Evolutionary conservation across 140 eudicot genomes (phyloP).

Genomic region (Ambrosia hybrid): DNA sequence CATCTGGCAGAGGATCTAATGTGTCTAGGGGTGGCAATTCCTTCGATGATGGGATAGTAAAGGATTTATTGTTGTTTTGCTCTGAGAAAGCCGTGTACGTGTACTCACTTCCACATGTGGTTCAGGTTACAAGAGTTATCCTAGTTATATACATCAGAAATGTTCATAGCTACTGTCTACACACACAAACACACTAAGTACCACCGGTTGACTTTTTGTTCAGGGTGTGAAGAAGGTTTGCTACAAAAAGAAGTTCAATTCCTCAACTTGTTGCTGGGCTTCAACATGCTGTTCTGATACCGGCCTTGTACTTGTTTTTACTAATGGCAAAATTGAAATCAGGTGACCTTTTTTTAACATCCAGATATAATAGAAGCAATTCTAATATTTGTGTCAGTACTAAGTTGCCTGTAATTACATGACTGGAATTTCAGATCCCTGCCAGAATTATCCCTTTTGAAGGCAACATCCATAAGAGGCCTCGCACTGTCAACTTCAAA

Average conservation of each 20-base stretch:
- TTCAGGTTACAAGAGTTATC: conserved; percentile 50
- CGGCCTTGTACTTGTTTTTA: conserved; percentile 71
- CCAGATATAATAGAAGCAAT: not conserved
- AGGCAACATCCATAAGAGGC: conserved; percentile 80
- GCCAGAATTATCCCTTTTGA: conserved; percentile 83
- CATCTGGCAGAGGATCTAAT: conserved; percentile 47
- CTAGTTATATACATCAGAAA: not conserved
- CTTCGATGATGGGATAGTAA: not conserved
- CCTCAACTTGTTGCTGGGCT: conserved; percentile 87
- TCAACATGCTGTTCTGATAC: conserved; percentile 61
- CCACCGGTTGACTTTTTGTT: conserved; percentile 5
- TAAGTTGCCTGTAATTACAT: conserved; percentile 9
- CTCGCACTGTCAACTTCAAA: conserved; percentile 55
- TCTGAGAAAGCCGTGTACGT: conserved; percentile 79
- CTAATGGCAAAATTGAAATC: conserved; percentile 75
- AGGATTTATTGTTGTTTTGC: conserved; percentile 62
- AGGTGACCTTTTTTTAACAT: conserved; percentile 46
- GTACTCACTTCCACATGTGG: conserved; percentile 67
- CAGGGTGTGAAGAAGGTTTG: conserved; percentile 92
- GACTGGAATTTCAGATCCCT: conserved; percentile 65
- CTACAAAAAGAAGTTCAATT: conserved; percentile 80
- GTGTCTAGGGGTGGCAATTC: not conserved
- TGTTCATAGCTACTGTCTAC: no score
- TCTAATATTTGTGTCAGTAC: not conserved
- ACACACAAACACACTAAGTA: conserved; percentile 1